These are phyloP conservation scores for Claviceps purpurea DNA, from an alignment of 2,329 filamentous ascomycete species.

Conservation along the genomic window DNA sequence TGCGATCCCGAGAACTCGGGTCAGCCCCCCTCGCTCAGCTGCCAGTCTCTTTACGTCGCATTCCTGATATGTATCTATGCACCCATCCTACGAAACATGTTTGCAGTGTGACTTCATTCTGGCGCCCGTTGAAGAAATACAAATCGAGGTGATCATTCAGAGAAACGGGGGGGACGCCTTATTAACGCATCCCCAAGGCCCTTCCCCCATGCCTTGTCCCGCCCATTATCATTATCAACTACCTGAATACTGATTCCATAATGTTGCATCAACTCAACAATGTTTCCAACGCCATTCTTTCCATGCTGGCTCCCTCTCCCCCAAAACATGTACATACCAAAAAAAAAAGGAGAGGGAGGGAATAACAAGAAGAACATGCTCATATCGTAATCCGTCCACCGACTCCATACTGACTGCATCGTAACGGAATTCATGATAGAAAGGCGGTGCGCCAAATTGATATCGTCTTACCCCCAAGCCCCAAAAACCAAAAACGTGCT, in stretches of 20 bases:
- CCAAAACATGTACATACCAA: background rate
- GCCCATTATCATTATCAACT: slow-evolving; percentile 11
- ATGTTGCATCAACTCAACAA: background rate
- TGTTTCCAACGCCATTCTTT: slow-evolving; percentile 5
- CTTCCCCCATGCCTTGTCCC: background rate
- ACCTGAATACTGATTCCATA: slow-evolving; percentile 6
- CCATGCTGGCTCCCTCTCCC: background rate
- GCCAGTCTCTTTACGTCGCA: background rate
- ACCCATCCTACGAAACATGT: background rate
- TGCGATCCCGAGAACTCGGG: no score
- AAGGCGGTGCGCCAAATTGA: background rate
- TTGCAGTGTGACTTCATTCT: background rate
- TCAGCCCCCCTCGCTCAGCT: background rate
- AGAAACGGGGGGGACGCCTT: background rate
- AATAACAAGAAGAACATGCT: background rate
- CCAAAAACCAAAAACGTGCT: background rate
- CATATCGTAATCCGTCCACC: background rate
- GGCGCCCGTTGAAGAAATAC: background rate
- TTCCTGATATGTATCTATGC: background rate
- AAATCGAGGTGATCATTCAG: background rate
- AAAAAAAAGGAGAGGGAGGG: background rate
- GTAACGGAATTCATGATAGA: background rate
- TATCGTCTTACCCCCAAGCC: background rate
- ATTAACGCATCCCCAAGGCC: background rate
- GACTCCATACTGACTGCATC: background rate